Base-by-base conservation (phyloP, 495 filamentous ascomycete species). In the Aspergillus baeticus region DNA sequence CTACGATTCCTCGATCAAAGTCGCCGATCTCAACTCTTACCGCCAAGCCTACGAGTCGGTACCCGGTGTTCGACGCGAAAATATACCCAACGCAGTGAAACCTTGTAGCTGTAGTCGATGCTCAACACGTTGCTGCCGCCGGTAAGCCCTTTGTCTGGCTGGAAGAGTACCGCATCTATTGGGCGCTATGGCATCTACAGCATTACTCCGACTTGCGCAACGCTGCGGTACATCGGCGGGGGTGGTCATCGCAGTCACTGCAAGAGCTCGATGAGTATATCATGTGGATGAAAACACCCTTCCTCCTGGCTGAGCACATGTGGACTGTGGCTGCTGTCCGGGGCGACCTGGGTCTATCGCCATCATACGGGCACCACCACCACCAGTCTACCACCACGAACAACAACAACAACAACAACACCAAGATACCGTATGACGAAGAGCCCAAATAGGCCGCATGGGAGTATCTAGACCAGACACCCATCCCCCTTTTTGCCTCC, bases 111-210 rank as follows among this genome's bases (percentile, higher is more conserved):
- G n/a, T n/a, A n/a, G n/a, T n/a, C n/a, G n/a, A n/a, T n/a, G n/a
- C n/a, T n/a, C n/a, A n/a, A n/a, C n/a, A n/a, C n/a, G n/a, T n/a
- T n/a, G n/a, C n/a, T n/a, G n/a, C n/a, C n/a, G 49, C 34, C 14
- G 18, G 51, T 15, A 26, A 54, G 51, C 52, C 52, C 18, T 56
- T 60, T 33, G 46, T 39, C 7, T 60, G 36, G 36, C 45, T 34
- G 2, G 58, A 60, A 39, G 58, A 52, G 37, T 60, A 60, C 18
- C 58, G 58, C 52, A 29, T 41, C 8, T 56, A 60, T 39, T 60
- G 8, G 34, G 31, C 52, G 5, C 45, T 60, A 0, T 60, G 17
- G 15, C 45, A 60, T 46, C 58, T 60, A 1, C 52, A 34, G 20
- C 46, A 47, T 18, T 51, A 45, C 22, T 55, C 58, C 1, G 10